Evolutionary conservation across 148 eudicot genomes (phyloP).

Genomic region (Chenopodium suecicum): DNA sequence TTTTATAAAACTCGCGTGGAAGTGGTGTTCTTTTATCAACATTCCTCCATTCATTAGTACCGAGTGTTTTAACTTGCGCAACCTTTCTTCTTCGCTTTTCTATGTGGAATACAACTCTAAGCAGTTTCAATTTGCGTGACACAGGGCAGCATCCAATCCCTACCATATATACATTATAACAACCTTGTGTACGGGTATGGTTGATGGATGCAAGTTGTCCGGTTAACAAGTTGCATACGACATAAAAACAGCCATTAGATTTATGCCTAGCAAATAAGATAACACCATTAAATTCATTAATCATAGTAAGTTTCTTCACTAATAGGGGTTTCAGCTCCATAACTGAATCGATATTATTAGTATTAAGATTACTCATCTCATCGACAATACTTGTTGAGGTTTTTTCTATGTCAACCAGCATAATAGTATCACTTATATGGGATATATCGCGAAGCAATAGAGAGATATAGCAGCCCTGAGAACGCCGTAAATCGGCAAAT

Average conservation of each 20-base stretch:
- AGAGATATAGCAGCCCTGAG: background rate
- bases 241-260: background rate
- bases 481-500: background rate
- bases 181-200: background rate
- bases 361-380: background rate
- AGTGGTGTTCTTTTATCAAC: background rate
- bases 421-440: background rate
- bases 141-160: slow-evolving; percentile 8
- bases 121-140: background rate
- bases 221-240: background rate
- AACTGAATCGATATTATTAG: background rate
- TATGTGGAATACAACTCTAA: background rate
- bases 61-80: background rate
- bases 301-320: background rate
- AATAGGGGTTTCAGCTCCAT: background rate
- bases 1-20: too few species aligned
- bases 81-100: background rate
- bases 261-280: background rate
- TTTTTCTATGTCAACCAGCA: slow-evolving; percentile 1
- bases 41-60: slow-evolving; percentile 4
- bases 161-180: background rate
- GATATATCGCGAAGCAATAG: background rate
- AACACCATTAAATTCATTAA: background rate
- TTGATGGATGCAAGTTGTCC: background rate
- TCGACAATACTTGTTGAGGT: background rate